Conservation (phyloP, 768 basidiomycete species). For the Cystobasidiopsis lactophilus region DNA sequence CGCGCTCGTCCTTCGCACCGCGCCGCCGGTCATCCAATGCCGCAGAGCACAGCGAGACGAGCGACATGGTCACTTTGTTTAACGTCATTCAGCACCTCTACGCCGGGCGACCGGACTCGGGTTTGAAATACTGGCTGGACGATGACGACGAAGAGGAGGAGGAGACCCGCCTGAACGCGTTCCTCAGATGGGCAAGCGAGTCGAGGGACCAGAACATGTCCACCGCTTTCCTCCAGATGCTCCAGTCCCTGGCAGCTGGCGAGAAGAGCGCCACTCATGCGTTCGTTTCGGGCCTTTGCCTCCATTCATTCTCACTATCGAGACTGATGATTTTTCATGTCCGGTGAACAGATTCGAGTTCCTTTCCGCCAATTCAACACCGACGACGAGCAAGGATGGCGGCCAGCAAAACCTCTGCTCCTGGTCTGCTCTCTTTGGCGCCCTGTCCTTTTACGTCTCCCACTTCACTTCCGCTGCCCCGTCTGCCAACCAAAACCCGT, state of each 20-base stretch:
- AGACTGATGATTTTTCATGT: too few species aligned
- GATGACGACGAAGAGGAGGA: conserved; percentile 14
- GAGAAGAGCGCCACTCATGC: conserved; percentile 65
- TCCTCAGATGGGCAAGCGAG: conserved; percentile 75
- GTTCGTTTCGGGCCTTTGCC: too few species aligned
- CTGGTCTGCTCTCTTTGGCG: conserved; percentile 52
- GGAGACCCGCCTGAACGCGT: conserved; percentile 36
- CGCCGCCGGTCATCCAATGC: too few species aligned
- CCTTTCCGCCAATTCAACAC: conserved; percentile 42
- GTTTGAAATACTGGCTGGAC: conserved; percentile 61
- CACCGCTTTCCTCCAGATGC: conserved; percentile 69
- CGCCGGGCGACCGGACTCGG: conserved; percentile 45
- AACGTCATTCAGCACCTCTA: conserved; percentile 65
- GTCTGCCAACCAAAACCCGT: too few species aligned
- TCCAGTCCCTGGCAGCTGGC: conserved; percentile 59
- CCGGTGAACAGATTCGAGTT: too few species aligned
- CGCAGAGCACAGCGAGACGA: too few species aligned
- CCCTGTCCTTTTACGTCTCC: conserved; percentile 51
- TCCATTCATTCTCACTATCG: too few species aligned
- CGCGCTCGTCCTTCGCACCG: conserved; percentile 27
- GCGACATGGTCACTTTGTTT: conserved; percentile 68
- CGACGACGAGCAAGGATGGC: conserved; percentile 27
- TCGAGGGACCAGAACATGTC: conserved; percentile 53
- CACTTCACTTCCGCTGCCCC: conserved; percentile 34
- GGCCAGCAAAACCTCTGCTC: conserved; percentile 46